Percentiles rank a stretch among this genome's conserved stretches.
Conservation (phyloP, 345 rosid genomes). For the Eucalyptus cladocalyx region DNA sequence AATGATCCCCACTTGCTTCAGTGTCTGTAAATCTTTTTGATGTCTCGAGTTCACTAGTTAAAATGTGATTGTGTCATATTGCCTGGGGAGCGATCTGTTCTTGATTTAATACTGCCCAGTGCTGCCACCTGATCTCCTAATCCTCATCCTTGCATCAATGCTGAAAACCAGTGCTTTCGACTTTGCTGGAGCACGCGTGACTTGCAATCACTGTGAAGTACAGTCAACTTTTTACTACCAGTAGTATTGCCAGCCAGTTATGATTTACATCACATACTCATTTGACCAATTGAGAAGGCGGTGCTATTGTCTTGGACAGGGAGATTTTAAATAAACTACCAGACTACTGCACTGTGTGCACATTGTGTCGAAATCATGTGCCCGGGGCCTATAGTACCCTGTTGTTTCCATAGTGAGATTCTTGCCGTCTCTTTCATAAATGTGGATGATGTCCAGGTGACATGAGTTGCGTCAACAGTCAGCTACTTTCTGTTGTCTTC, state of each 20-base stretch:
- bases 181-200: not conserved
- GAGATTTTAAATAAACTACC: not conserved
- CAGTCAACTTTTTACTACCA: not conserved
- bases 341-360: not conserved
- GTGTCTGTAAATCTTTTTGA: not conserved
- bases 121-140: not conserved
- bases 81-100: not conserved
- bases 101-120: not conserved
- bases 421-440: not conserved
- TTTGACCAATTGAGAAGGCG: not conserved
- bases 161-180: not conserved
- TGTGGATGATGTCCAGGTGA: not conserved
- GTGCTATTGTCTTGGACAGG: not conserved
- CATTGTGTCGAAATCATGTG: not conserved
- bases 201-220: not conserved
- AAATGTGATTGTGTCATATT: not conserved
- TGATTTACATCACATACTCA: not conserved
- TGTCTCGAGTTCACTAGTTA: not conserved
- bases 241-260: not conserved
- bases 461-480: accelerated
- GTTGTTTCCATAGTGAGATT: not conserved
- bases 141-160: not conserved
- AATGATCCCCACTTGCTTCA: not conserved
- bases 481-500: not conserved
- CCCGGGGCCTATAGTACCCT: not conserved